Percentiles rank a stretch among this genome's conserved stretches.
phyloP scores from a whole-genome alignment of 2,329 filamentous ascomycete genomes.

The Stachybotrys elegans region DNA sequence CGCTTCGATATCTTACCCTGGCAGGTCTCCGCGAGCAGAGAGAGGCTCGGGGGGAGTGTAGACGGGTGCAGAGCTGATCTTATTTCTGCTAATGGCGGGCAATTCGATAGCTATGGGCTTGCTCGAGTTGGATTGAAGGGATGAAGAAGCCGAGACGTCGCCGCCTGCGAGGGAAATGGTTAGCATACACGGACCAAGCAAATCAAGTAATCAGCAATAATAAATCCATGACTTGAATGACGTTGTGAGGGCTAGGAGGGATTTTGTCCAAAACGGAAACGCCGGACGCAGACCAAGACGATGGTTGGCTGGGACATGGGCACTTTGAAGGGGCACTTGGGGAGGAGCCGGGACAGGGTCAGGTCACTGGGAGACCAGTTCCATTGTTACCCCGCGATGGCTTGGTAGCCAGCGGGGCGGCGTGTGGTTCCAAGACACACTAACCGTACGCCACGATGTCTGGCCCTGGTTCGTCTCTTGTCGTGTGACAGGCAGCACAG shows the following conservation, averaged over 20 bases:
- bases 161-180: too few species aligned
- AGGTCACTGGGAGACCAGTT: too few species aligned
- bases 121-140: constrained; percentile 21
- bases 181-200: too few species aligned
- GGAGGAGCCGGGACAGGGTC: too few species aligned
- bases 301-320: too few species aligned
- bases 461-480: not conserved
- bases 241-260: too few species aligned
- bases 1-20: constrained; percentile 47
- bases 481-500: not conserved
- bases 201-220: too few species aligned
- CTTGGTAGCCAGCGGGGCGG: constrained; percentile 4
- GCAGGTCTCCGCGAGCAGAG: constrained; percentile 53
- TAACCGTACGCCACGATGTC: not conserved
- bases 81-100: constrained; percentile 35
- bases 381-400: constrained; percentile 21
- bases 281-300: too few species aligned
- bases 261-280: too few species aligned
- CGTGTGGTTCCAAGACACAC: not conserved
- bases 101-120: constrained; percentile 51
- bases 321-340: too few species aligned
- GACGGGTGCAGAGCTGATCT: constrained; percentile 25
- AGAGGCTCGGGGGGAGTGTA: constrained; percentile 44
- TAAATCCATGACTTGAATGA: too few species aligned
- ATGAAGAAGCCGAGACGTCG: constrained; percentile 14